Conservation (phyloP, 2,329 filamentous ascomycete species). For the Aurifilum marmelostoma region DNA sequence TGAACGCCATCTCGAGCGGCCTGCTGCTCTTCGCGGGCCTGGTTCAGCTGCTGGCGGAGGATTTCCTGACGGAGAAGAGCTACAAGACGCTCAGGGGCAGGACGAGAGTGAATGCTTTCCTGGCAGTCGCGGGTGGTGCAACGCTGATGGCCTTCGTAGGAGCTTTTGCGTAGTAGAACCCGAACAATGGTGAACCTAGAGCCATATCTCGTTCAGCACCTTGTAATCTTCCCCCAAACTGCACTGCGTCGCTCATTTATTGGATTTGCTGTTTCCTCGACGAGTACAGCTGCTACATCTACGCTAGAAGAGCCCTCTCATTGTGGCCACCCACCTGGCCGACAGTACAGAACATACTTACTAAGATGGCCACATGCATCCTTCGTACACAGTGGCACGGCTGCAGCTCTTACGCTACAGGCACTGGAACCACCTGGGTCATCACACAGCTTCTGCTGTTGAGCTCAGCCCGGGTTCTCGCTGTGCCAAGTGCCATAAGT, state of each 20-base stretch:
- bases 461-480: no score
- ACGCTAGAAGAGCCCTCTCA: not conserved
- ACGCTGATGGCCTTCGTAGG: conserved; percentile 72
- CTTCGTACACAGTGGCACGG: no score
- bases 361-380: not conserved
- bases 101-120: conserved; percentile 63
- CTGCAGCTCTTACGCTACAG: no score
- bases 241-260: no score
- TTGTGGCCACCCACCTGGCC: no score
- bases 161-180: conserved; percentile 66
- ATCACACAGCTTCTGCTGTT: no score
- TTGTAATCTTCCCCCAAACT: not conserved
- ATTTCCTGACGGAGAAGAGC: conserved; percentile 78
- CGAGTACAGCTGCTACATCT: not conserved
- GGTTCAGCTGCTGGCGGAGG: conserved; percentile 83
- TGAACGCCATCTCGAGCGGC: conserved; percentile 84
- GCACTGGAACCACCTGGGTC: no score
- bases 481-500: no score
- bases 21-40: conserved; percentile 80
- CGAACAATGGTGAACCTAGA: not conserved
- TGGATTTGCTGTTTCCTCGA: not conserved
- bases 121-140: conserved; percentile 66
- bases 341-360: not conserved
- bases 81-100: conserved; percentile 67
- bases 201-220: not conserved